phyloP scores from a whole-genome alignment of 768 basidiomycete genomes.

The Macrolepiota fuliginosa region DNA sequence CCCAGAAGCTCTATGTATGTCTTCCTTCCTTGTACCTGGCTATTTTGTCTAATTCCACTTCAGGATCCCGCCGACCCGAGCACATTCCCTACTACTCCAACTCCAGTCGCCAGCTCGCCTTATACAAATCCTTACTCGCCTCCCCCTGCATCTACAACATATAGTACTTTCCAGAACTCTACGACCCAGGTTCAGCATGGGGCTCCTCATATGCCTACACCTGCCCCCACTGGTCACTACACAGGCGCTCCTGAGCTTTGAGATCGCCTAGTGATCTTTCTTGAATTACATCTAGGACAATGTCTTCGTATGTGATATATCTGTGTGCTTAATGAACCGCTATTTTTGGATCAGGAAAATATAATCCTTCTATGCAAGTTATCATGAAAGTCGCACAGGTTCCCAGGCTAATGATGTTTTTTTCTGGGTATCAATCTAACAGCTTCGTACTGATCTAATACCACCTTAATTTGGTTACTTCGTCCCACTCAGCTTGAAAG shows the following conservation, averaged over 20 bases:
- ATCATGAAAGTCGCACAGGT: neutral
- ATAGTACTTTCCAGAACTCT: constrained; percentile 13
- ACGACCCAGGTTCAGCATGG: constrained; percentile 2
- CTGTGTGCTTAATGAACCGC: neutral
- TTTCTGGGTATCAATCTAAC: neutral
- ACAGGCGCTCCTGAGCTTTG: constrained; percentile 32
- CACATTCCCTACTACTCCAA: constrained; percentile 32
- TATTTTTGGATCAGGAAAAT: neutral
- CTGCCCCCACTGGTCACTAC: constrained; percentile 19
- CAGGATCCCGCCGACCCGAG: constrained; percentile 40
- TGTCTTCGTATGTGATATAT: neutral
- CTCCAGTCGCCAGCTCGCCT: constrained; percentile 10
- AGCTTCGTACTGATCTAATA: neutral
- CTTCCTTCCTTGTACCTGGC: neutral
- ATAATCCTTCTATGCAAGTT: neutral
- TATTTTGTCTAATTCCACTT: neutral
- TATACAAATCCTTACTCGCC: constrained; percentile 10
- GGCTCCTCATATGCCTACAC: constrained; percentile 1
- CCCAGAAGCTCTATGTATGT: constrained; percentile 39
- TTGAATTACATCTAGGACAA: neutral
- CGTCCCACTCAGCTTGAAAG: neutral
- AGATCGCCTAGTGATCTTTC: neutral
- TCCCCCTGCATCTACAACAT: constrained; percentile 17
- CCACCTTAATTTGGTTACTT: neutral
- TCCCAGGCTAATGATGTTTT: neutral